Evolutionary conservation across 1,284 basidiomycete species (phyloP).

Genomic region (Malassezia restricta): DNA sequence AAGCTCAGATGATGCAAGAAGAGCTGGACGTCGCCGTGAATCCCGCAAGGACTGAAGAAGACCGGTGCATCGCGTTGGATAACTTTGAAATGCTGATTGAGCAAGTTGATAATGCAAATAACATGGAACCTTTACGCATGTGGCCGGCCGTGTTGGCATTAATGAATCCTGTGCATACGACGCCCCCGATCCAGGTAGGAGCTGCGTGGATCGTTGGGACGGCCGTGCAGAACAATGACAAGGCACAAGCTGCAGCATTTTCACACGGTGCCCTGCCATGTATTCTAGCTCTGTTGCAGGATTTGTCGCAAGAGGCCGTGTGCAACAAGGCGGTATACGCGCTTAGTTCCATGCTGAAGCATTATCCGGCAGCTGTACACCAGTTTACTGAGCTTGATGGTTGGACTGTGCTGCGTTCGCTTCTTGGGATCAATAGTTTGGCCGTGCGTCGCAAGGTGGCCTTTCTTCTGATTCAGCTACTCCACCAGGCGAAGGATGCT

Average conservation of each 20-base stretch:
- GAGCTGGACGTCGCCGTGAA: constrained; percentile 34
- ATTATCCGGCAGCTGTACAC: constrained; percentile 60
- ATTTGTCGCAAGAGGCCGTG: constrained; percentile 15
- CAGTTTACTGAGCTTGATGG: constrained; percentile 56
- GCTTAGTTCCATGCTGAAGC: constrained; percentile 71
- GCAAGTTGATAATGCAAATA: constrained; percentile 88
- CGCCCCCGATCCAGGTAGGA: constrained; percentile 55
- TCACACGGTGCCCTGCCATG: constrained; percentile 53
- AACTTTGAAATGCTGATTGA: constrained; percentile 93
- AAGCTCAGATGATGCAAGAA: constrained; percentile 45
- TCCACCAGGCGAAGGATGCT: constrained; percentile 51
- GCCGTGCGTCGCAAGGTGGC: constrained; percentile 67
- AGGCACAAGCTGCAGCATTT: constrained; percentile 67
- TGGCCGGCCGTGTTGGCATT: constrained; percentile 70
- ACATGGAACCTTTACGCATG: constrained; percentile 69
- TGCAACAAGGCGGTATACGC: constrained; percentile 70
- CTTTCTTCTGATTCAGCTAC: constrained; percentile 69
- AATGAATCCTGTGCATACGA: constrained; percentile 52
- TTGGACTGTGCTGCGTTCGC: constrained; percentile 58
- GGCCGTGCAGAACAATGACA: constrained; percentile 85
- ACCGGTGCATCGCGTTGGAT: constrained; percentile 66
- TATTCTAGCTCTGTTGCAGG: constrained; percentile 46
- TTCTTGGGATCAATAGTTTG: constrained; percentile 62
- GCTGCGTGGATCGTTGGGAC: constrained; percentile 86
- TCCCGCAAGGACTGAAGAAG: constrained; percentile 14